Evolutionary conservation across 139 green algal genomes (phyloP), one percentile per base, ranked within the genome.

Genomic region (Picochlorum costavermella): DNA sequence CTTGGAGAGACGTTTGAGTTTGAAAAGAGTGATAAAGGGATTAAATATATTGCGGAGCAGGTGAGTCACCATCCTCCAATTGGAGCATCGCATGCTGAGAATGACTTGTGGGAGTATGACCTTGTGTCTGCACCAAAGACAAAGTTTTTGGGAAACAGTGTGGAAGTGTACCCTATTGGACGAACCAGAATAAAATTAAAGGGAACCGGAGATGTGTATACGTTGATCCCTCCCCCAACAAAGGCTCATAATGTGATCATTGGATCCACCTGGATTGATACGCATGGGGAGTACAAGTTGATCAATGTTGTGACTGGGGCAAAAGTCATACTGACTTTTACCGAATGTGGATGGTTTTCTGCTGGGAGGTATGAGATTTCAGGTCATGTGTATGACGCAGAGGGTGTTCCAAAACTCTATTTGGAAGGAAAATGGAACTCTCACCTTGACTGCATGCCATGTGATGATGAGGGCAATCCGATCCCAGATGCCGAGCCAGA

Each of bases 1-100:
- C 79, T 99, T 45, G 94, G 93, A 0, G 94, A 99, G 75, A 99
- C 94, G 0, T 99, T 93, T 75, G 87, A 99, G 81, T 62, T 91
- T 36, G 65, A 83, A 12, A 51, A 73, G 36, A 28, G 23, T 29
- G 67, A 82, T 12, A 83, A 76, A 33, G 74, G 83, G 28, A 75
- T 93, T 5, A 67, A 70, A 17, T 96, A 90, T 67, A 56, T 98
- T 16, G 83, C 87, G 36, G 92, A 98, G 84, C 92, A 98, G 88
- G 90, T 96, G 49, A 45, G 48, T 4, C 86, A 97, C 63, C 92
- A 97, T 70, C 92, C 92, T 16, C 92, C 92, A 26, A 84, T 98
- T 16, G 85, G 81, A 37, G 93, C 85, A 2, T 85, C 76, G 0
- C 90, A 96, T 77, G 91, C 76, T 0, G 89, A 97, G 75, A 92